Evolutionary conservation across 2,329 filamentous ascomycete species (phyloP).

Genomic region (Arthrinium phaeospermum): DNA sequence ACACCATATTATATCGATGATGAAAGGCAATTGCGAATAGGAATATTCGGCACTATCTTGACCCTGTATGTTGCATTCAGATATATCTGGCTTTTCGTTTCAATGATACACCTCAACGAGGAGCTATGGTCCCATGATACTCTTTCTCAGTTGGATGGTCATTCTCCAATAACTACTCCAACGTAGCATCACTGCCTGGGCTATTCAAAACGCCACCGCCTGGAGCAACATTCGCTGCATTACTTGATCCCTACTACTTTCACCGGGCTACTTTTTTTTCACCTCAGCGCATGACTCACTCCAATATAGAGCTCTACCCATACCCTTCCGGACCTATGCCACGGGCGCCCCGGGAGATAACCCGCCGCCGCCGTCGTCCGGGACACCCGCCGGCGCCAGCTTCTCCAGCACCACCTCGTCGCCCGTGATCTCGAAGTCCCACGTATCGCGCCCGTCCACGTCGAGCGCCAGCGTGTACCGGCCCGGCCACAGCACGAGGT

Average conservation of each 20-base stretch:
- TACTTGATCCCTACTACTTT: too few species aligned
- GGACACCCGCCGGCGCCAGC: slow-evolving; percentile 23
- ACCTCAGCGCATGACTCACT: too few species aligned
- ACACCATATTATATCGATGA: background rate
- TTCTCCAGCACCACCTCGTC: slow-evolving; percentile 4
- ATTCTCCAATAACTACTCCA: background rate
- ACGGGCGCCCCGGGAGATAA: background rate
- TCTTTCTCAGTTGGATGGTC: too few species aligned
- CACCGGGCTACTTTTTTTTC: too few species aligned
- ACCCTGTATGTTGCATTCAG: background rate
- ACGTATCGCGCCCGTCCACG: background rate
- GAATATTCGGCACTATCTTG: too few species aligned
- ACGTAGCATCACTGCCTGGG: background rate
- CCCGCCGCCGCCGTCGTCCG: background rate
- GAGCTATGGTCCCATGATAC: too few species aligned
- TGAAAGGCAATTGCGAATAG: background rate
- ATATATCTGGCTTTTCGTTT: background rate
- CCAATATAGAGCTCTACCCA: background rate
- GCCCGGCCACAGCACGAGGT: slow-evolving; percentile 29
- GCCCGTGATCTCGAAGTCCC: slow-evolving; percentile 9
- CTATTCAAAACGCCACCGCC: background rate
- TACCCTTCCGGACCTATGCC: background rate
- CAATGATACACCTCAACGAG: too few species aligned
- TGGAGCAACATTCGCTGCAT: too few species aligned
- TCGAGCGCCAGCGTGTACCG: slow-evolving; percentile 14